Conservation (phyloP, 2,329 filamentous ascomycete genomes). For the Didymella keratinophila region DNA sequence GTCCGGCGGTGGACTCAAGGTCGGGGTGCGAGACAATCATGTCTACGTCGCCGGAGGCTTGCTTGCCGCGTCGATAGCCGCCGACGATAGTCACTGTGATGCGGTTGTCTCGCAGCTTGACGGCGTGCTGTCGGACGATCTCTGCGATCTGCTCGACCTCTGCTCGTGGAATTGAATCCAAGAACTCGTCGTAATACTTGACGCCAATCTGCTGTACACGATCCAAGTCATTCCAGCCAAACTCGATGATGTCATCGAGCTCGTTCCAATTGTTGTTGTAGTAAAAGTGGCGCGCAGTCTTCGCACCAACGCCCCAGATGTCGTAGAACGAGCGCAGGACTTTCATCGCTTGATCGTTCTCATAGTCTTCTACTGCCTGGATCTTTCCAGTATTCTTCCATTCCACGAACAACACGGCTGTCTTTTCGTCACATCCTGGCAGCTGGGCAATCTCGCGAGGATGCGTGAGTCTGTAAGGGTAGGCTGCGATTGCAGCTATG, state of each 20-base stretch:
- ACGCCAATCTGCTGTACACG: constrained; percentile 91
- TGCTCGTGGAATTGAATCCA: constrained; percentile 70
- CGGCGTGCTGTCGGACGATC: constrained; percentile 72
- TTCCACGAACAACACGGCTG: constrained; percentile 78
- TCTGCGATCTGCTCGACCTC: constrained; percentile 77
- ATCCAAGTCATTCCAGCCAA: constrained; percentile 76
- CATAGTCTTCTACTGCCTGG: constrained; percentile 68
- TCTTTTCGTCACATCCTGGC: constrained; percentile 83
- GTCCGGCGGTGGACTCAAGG: constrained; percentile 69
- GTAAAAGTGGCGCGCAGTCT: constrained; percentile 83
- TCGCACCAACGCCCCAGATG: constrained; percentile 91
- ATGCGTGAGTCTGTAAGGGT: constrained; percentile 67
- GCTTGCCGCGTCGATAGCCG: constrained; percentile 81
- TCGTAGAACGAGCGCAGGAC: constrained; percentile 76
- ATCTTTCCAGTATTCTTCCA: constrained; percentile 71
- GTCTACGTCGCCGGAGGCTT: constrained; percentile 80
- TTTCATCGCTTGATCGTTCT: constrained; percentile 69
- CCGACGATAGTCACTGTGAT: constrained; percentile 74
- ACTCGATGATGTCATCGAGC: constrained; percentile 84
- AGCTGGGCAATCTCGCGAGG: constrained; percentile 59
- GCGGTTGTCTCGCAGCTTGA: constrained; percentile 62
- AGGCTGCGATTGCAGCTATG: constrained; percentile 84
- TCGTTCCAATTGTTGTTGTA: constrained; percentile 78
- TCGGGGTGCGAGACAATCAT: constrained; percentile 82
- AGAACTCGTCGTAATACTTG: constrained; percentile 91